phyloP scores from a whole-genome alignment of 108 stramenopile species.

The Seminavis robusta region DNA sequence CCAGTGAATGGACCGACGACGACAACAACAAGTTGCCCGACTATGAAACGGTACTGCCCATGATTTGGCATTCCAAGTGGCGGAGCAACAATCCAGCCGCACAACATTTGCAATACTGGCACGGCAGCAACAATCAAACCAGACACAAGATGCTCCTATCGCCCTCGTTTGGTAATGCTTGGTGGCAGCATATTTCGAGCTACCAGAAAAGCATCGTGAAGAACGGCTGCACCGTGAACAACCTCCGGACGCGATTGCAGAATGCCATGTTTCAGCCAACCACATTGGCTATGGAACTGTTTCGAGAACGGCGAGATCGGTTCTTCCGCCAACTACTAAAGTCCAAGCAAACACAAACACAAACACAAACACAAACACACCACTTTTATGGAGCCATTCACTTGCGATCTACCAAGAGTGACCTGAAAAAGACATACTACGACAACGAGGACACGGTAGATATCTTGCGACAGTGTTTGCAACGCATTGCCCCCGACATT shows the following conservation, averaged over 20 bases:
- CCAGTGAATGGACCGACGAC: no score
- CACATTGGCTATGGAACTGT: background rate
- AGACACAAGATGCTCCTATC: conserved; percentile 4
- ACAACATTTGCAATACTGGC: background rate
- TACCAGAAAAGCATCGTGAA: background rate
- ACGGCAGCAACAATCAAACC: no score
- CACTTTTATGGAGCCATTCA: conserved; percentile 16
- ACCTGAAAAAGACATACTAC: background rate
- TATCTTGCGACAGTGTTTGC: no score
- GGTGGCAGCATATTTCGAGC: background rate
- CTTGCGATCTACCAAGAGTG: conserved; percentile 6
- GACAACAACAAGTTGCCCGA: no score
- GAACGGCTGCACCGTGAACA: background rate
- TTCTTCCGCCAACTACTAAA: background rate
- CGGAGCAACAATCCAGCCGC: background rate
- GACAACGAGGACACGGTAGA: background rate
- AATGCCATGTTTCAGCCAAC: conserved; percentile 18
- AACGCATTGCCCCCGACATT: no score
- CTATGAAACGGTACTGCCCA: no score
- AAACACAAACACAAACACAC: background rate
- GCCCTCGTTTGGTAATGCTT: conserved; percentile 18
- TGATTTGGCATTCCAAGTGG: background rate
- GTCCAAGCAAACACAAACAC: background rate
- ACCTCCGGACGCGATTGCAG: conserved; percentile 7
- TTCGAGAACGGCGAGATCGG: background rate